phyloP scores from a whole-genome alignment of 176 grass and related monocot species.

The Carex scoparia region DNA sequence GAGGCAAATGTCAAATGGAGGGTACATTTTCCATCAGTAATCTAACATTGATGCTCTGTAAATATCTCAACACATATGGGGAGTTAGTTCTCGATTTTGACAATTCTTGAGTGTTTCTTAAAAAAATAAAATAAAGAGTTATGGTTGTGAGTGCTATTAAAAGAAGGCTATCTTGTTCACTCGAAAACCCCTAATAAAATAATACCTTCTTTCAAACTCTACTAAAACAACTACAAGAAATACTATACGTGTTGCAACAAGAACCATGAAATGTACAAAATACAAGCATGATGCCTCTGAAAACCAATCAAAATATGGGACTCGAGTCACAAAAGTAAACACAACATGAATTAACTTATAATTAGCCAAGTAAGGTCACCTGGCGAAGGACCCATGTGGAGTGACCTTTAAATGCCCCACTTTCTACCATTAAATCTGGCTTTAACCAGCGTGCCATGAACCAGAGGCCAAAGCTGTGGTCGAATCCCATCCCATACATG shows the following conservation, averaged over 20 bases:
- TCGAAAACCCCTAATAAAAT: background rate
- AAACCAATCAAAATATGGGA: background rate
- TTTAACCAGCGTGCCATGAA: slow-evolving; percentile 90
- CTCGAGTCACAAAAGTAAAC: background rate
- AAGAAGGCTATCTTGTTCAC: background rate
- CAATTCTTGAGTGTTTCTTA: background rate
- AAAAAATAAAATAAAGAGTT: background rate
- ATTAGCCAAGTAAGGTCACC: slow-evolving; percentile 16
- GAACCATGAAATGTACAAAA: background rate
- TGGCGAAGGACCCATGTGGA: slow-evolving; percentile 86
- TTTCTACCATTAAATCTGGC: slow-evolving; percentile 86
- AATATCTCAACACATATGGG: background rate
- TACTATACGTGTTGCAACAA: background rate
- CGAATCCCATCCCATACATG: slow-evolving; percentile 83
- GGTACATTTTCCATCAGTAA: slow-evolving; percentile 2
- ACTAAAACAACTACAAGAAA: background rate
- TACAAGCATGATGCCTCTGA: background rate
- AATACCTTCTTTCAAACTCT: background rate
- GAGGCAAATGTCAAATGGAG: background rate
- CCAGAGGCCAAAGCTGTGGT: slow-evolving; percentile 96
- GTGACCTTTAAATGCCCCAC: slow-evolving; percentile 89
- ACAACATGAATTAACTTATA: background rate
- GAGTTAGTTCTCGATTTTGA: background rate
- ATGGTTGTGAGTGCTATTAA: background rate
- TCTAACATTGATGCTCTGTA: background rate